Evolutionary conservation across 2,329 filamentous ascomycete species (phyloP).

Genomic region (Fusarium duplospermum): DNA sequence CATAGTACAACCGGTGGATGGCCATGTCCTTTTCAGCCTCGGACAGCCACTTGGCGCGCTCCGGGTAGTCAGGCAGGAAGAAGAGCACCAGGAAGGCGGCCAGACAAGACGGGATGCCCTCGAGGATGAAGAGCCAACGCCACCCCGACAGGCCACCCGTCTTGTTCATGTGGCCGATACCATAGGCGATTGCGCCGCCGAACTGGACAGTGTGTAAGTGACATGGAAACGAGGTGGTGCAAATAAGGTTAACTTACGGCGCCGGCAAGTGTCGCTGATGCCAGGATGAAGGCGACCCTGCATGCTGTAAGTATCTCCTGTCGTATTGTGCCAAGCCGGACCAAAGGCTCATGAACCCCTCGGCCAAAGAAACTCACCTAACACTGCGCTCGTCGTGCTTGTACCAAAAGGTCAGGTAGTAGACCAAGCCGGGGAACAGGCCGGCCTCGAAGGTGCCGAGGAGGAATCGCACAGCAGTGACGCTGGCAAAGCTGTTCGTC

Average conservation of each 20-base stretch:
- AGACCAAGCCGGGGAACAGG: slow-evolving; percentile 68
- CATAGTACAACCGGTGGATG: slow-evolving; percentile 55
- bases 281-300: slow-evolving; percentile 76
- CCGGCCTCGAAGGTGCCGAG: slow-evolving; percentile 78
- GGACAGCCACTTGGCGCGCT: slow-evolving; percentile 72
- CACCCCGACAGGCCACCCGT: slow-evolving; percentile 71
- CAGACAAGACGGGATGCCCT: slow-evolving; percentile 73
- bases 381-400: slow-evolving; percentile 76
- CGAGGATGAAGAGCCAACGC: slow-evolving; percentile 74
- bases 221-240: too few relatives aligned
- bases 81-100: slow-evolving; percentile 73
- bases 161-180: slow-evolving; percentile 77
- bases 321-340: slow-evolving; percentile 3
- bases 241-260: slow-evolving; percentile 54
- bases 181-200: slow-evolving; percentile 78
- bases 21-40: slow-evolving; percentile 69
- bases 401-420: slow-evolving; percentile 82
- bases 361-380: slow-evolving; percentile 46
- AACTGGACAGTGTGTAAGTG: slow-evolving; percentile 52
- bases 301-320: slow-evolving; percentile 18
- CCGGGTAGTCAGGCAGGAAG: slow-evolving; percentile 76
- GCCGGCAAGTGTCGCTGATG: slow-evolving; percentile 75
- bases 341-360: neutral
- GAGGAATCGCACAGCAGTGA: slow-evolving; percentile 76
- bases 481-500: slow-evolving; percentile 68